Evolutionary conservation across 768 basidiomycete species (phyloP).

Genomic region (Postia placenta): DNA sequence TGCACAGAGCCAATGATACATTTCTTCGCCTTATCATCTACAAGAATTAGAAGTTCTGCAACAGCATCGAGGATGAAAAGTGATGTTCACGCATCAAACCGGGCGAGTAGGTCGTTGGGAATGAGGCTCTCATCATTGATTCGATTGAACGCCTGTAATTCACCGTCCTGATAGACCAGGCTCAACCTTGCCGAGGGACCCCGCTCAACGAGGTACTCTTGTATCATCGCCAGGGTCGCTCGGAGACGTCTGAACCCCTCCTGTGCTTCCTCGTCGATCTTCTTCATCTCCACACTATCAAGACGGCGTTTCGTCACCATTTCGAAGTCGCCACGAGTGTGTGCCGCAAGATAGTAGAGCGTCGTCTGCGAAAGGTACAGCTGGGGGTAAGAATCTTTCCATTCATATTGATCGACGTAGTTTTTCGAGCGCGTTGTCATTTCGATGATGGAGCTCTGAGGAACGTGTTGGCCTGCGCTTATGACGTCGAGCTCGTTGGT

Average conservation of each 20-base stretch:
- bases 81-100: slow-evolving; percentile 12
- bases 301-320: slow-evolving; percentile 39
- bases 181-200: slow-evolving; percentile 49
- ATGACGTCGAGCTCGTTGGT: slow-evolving; percentile 17
- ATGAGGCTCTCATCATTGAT: slow-evolving; percentile 35
- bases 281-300: slow-evolving; percentile 13
- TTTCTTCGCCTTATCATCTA: no score
- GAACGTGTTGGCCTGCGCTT: slow-evolving; percentile 24
- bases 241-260: slow-evolving; percentile 26
- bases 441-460: slow-evolving; percentile 29
- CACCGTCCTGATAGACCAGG: slow-evolving; percentile 41
- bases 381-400: slow-evolving; percentile 60
- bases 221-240: slow-evolving; percentile 29
- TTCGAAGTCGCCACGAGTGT: slow-evolving; percentile 48
- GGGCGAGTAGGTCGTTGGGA: slow-evolving; percentile 35
- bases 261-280: slow-evolving; percentile 22
- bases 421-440: slow-evolving; percentile 20
- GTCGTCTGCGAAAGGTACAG: slow-evolving; percentile 64
- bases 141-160: slow-evolving; percentile 46
- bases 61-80: no score
- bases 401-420: slow-evolving; percentile 30
- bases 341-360: slow-evolving; percentile 53
- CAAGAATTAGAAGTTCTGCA: no score
- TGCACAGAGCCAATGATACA: no score
- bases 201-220: slow-evolving; percentile 42